Evolutionary conservation across 192 early-diverging fungal genomes (phyloP), one percentile per base, ranked within the genome.

Genomic region (Umbelopsis isabellina): DNA sequence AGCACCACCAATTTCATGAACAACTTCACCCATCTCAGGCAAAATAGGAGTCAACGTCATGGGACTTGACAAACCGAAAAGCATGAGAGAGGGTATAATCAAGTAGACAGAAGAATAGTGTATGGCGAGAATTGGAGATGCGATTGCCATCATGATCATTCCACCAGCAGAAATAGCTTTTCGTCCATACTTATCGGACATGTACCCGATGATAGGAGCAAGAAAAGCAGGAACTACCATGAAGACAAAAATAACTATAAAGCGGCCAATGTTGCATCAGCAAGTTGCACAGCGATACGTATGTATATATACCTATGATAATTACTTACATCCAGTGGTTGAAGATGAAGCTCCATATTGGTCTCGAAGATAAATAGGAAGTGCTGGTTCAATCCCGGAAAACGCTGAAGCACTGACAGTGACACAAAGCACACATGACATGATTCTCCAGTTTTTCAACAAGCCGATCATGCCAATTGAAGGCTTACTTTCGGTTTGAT

Each of bases 211-310:
- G 0, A 83, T 20, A 6, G 90, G 88, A 4, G 83, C 75, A 35
- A 91, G 69, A 37, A 87, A 81, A 46, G 87, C 89, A 21, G 92
- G 92, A 22, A 92, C 75, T 6, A 92, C 86, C 49, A 93, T 82
- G 1, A 90, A 82, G 2, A 88, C 81, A 70, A 91, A 90, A 21
- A 94, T 79, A 11, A 91, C 74, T 75, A 48, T 12, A 46, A 22
- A 49, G 11, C 58, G 44, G 49, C 45, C 6, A 44, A n/a, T 16
- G 2, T 78, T 11, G 75, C 27, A 4, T 68, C 66, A 6, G 76
- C 21, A 12, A 25, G n/a, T 33, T 49, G 48, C 0, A 49, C 6
- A 18, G 20, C 48, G 12, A 16, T 4, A 16, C 2, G 18, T 21
- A 49, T 20, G 6, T 16, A 49, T 21, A 49, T 20, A 16, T 16